Base-by-base conservation (phyloP, 305 asterid genomes). In the Plantago rigida region DNA sequence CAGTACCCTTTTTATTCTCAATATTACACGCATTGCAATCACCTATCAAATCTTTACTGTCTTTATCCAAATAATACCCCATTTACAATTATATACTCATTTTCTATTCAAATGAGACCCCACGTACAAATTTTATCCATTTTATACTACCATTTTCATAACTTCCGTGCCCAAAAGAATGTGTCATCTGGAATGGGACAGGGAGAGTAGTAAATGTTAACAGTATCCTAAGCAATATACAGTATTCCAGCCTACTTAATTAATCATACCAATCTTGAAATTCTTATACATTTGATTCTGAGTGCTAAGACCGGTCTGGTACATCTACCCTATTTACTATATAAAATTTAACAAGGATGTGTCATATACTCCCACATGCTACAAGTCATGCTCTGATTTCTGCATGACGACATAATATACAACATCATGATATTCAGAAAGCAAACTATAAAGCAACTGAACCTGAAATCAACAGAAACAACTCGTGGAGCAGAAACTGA, bases 381-480 rank as follows among this genome's bases (percentile, higher is more conserved):
- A 68, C 44, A 55, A 29, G 69, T 8, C 48, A 62, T 46, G 14
- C 3, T 8, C 11, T 10, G 14, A 17, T 15, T 6, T 22, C 28
- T 64, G 63, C 57, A 47, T 7, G 56, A 29, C 19, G 0, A 17
- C 19, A 19, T 29, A 56, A 51, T 36, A 55, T 10, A 55, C 4
- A 22, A 4, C 64, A 60, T 46, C 34, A 57, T 36, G 50, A 52
- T 24, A 60, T 7, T 24, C 65, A 60, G 47, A 44, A 7, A 36
- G 19, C 26, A 19, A 56, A 29, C 26, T 49, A 29, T 45, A 48
- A 62, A 56, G 48, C 60, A 64, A 69, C 31, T 45, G 42, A 73
- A 76, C 95, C 95, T 77, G 82, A 84, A 86, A 78, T 83, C 95
- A 70, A 82, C 75, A 58, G 78, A 57, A 69, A 79, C 70, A 60